Conservation (phyloP, 495 filamentous ascomycete genomes). For the Aspergillus bridgeri region DNA sequence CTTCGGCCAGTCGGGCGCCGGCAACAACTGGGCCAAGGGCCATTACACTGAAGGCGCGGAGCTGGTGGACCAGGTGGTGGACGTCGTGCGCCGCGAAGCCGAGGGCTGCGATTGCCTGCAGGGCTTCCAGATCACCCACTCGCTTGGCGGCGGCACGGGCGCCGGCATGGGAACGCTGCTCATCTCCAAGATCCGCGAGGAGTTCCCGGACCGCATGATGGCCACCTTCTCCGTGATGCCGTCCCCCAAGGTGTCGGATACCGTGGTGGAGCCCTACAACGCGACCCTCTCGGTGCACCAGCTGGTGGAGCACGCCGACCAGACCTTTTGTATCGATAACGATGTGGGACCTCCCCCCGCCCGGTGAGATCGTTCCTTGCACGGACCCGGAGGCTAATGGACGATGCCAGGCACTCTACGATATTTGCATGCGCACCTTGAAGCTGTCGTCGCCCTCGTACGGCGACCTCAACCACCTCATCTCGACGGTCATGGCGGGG, state of each 20-base stretch:
- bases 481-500: conserved; percentile 99
- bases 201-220: conserved; percentile 99
- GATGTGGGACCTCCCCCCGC: conserved; percentile 54
- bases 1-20: conserved; percentile 98
- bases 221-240: conserved; percentile 99
- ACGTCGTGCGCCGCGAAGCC: conserved; percentile 98
- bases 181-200: conserved; percentile 99
- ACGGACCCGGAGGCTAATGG: not conserved
- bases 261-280: conserved; percentile 99
- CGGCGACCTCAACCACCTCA: conserved; percentile 98
- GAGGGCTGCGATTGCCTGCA: conserved; percentile 99
- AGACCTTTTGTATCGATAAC: conserved; percentile 99
- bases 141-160: conserved; percentile 99
- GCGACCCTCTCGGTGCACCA: conserved; percentile 98
- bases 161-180: conserved; percentile 99
- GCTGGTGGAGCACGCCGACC: conserved; percentile 99
- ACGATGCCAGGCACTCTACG: conserved; percentile 80
- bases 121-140: conserved; percentile 99
- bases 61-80: conserved; percentile 95
- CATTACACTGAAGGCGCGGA: conserved; percentile 99
- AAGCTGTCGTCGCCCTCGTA: conserved; percentile 98
- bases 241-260: conserved; percentile 99
- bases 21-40: conserved; percentile 99
- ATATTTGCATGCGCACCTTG: conserved; percentile 99
- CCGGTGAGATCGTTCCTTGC: not conserved